Evolutionary conservation across 1,139 yeast genomes (phyloP), one percentile per base, ranked within the genome.

Genomic region (Geotrichum bryndzae): DNA sequence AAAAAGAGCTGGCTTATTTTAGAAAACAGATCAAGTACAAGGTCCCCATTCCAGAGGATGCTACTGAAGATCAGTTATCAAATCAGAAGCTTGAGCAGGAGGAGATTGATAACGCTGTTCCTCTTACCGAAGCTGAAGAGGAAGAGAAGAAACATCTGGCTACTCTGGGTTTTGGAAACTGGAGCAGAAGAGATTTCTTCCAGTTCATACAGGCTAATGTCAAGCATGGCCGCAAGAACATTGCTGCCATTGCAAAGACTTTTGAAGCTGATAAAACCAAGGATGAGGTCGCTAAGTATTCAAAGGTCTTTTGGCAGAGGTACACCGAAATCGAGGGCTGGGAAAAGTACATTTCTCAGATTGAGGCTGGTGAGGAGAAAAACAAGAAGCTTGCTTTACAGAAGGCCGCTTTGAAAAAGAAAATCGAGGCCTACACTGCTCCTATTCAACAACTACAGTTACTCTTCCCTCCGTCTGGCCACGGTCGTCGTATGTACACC

Each of bases 151-250:
- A 85, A 60, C 73, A 80, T 64, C 77, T 87, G 45, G 76, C 89
- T 11, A 79, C 76, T 2, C 80, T 85, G 66, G 91, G 96, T 2
- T 94, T 90, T 74, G 81, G 83, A 53, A 80, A 79, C 63, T 94
- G 98, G 97, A 82, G 90, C 7, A 83, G 92, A 72, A 82, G 98
- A 64, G 99, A 94, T 71, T 90, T 94, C 72, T 84, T 94, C 56
- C 87, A 88, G 65, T 92, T 90, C 68, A 81, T 94, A 54, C 96
- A 88, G 68, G 86, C 88, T 3, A 82, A 87, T 69, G 96, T 95
- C 1, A 88, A 85, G 67, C 84, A 81, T 73, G 99, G 99, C 0
- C 83, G 96, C 55, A 78, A 82, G 15, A 81, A 84, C 58, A 78
- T 79, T 65, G 78, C 76, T n/a, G 78, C 79, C 51, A 90, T 94